Conservation (phyloP, 805 yeast genomes). For the Candida lessepsii region DNA sequence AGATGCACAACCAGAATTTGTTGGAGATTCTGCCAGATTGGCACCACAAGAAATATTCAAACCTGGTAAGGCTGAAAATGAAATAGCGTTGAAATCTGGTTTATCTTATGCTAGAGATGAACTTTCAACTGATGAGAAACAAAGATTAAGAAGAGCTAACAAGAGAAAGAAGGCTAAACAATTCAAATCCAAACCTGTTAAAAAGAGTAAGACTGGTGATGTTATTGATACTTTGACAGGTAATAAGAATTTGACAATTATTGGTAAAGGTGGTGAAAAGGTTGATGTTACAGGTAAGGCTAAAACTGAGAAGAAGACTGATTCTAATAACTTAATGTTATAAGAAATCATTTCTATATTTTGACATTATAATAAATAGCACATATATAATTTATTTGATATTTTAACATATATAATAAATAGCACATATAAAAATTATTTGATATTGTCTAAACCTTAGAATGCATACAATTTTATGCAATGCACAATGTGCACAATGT, state of each 20-base stretch:
- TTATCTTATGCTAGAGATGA: slow-evolving; percentile 79
- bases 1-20: slow-evolving; percentile 90
- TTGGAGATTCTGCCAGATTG: slow-evolving; percentile 67
- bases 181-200: slow-evolving; percentile 31
- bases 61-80: slow-evolving; percentile 43
- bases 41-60: slow-evolving; percentile 95
- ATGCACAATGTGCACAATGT: no score
- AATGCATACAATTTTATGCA: no score
- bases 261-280: slow-evolving; percentile 73
- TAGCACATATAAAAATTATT: no score
- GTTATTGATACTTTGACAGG: slow-evolving; percentile 68
- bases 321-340: slow-evolving; percentile 14
- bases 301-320: slow-evolving; percentile 37
- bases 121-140: slow-evolving; percentile 79
- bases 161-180: slow-evolving; percentile 75
- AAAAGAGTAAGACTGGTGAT: slow-evolving; percentile 49
- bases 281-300: slow-evolving; percentile 70
- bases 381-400: no score
- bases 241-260: slow-evolving; percentile 75
- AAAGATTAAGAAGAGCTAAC: slow-evolving; percentile 79
- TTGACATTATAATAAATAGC: no score
- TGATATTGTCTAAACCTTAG: no score
- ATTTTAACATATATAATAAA: no score
- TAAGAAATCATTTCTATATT: slow-evolving; percentile 2
- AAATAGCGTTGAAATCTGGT: slow-evolving; percentile 69